These are phyloP conservation scores for Handroanthus guayacan DNA, from an alignment of 257 asterid species.

Conservation along the genomic window DNA sequence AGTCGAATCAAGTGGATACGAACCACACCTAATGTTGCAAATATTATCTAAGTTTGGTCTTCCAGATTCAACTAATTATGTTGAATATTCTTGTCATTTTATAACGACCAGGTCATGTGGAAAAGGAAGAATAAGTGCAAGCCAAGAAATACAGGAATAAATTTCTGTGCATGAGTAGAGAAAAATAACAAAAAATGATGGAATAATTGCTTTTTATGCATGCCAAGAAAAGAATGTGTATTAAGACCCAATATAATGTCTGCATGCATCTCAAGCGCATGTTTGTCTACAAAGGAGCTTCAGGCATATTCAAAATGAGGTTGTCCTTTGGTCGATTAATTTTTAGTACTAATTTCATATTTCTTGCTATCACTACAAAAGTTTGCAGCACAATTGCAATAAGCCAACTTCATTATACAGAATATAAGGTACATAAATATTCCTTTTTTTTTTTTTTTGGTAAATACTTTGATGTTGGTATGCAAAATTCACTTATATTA, in stretches of 20 bases:
- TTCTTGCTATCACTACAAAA: slow-evolving; percentile 26
- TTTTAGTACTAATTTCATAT: slow-evolving; percentile 14
- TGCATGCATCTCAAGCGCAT: slow-evolving; percentile 19
- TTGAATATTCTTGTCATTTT: too few relatives aligned
- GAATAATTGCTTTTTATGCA: slow-evolving; percentile 18
- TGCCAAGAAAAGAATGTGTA: slow-evolving; percentile 41
- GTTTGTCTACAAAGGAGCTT: not conserved
- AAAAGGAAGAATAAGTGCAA: not conserved
- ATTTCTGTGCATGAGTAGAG: not conserved
- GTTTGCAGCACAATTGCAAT: slow-evolving; percentile 27
- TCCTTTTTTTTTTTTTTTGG: not conserved
- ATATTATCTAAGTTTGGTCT: too few relatives aligned
- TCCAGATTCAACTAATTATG: too few relatives aligned
- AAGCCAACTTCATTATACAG: slow-evolving; percentile 17
- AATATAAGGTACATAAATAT: slow-evolving; percentile 28
- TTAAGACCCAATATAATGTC: not conserved
- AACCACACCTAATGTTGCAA: too few relatives aligned
- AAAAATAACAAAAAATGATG: not conserved
- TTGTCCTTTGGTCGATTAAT: not conserved
- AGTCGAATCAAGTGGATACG: too few relatives aligned
- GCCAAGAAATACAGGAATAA: slow-evolving; percentile 10
- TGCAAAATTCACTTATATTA: not conserved
- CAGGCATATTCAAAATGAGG: not conserved
- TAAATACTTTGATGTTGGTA: not conserved
- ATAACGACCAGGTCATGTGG: too few relatives aligned